Base-by-base conservation (phyloP, 1,284 basidiomycete species). In the Xerocomus nothofagi region DNA sequence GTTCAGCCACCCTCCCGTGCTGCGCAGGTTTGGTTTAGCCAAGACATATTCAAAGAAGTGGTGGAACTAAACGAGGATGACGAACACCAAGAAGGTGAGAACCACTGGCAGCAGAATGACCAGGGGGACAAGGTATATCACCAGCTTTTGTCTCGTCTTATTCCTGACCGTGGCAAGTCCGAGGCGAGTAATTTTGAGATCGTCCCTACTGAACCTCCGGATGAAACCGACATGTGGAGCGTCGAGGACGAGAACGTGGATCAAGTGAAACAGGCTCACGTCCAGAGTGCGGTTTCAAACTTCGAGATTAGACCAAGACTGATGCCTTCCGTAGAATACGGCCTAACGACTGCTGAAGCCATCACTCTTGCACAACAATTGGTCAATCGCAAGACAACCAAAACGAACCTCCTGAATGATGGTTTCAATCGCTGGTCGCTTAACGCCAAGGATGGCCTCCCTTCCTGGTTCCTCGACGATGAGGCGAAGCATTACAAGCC, bases 401-500 rank as follows among this genome's bases (percentile, higher is more conserved):
- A 88, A 64, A 90, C 90, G 6, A 82, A 93, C 36, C 79, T 99
- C 17, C 81, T 99, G 63, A 93, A 99, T 65, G 90, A 97, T 48
- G 97, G 97, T 15, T 99, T 99, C 77, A 94, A 88, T 73, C 91
- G 93, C 18, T 90, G 94, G 70, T 89, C 93, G 3, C 83, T 96
- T 51, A 89, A 93, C 61, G 82, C 91, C 57, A 97, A 95, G 72
- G 92, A 98, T 48, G 93, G 80, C 26, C 81, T 99, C 9, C 97
- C 97, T 0, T 71, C 83, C 0, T 99, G 97, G 97, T 99, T 99
- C 80, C 77, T 98, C 37, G 96, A 99, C 62, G 97, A 99, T 63
- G 97, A 99, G 71, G 73, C 84, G 37, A 92, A 95, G 64, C 80
- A 90, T 68, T 98, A 97, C 80, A 95, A 93, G 65, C 75, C 91